Evolutionary conservation across 2,329 filamentous ascomycete species (phyloP).

Genomic region (Fusarium sp.): DNA sequence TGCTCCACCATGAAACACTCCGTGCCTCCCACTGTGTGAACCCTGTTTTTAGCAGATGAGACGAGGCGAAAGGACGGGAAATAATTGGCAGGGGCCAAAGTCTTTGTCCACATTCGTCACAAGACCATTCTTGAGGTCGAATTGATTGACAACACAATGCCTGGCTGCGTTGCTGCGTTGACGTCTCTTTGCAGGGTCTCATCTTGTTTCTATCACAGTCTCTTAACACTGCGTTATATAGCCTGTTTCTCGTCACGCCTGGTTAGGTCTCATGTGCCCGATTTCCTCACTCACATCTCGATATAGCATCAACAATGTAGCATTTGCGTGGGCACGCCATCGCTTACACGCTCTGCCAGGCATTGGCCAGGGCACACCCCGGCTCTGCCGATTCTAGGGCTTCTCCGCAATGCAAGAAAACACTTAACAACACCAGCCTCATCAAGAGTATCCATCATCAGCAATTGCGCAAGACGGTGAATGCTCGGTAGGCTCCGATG

Average conservation of each 20-base stretch:
- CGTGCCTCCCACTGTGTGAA: conserved; percentile 33
- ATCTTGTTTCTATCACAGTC: neutral
- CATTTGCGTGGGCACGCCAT: conserved; percentile 34
- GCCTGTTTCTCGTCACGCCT: neutral
- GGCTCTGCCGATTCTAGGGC: conserved; percentile 30
- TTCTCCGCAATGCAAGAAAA: conserved; percentile 31
- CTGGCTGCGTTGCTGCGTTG: neutral
- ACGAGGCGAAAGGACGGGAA: conserved; percentile 16
- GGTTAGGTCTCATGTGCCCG: neutral
- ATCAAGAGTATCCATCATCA: conserved; percentile 13
- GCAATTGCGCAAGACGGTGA: conserved; percentile 9
- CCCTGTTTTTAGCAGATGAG: conserved; percentile 26
- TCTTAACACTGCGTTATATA: neutral
- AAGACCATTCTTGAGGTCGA: conserved; percentile 7
- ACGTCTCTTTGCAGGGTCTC: conserved; percentile 1
- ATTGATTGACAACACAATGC: conserved; percentile 1
- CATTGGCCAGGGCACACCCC: conserved; percentile 34
- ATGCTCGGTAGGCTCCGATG: conserved; percentile 31
- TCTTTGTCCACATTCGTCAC: conserved; percentile 36
- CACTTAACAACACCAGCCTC: conserved; percentile 24
- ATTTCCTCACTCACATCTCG: neutral
- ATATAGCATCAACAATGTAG: conserved; percentile 13
- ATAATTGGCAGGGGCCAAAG: conserved; percentile 29
- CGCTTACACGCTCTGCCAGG: conserved; percentile 28
- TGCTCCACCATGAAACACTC: conserved; percentile 35